Evolutionary conservation across 2,329 filamentous ascomycete species (phyloP), one percentile per base, ranked within the genome.

Genomic region (Venturia nashicola): DNA sequence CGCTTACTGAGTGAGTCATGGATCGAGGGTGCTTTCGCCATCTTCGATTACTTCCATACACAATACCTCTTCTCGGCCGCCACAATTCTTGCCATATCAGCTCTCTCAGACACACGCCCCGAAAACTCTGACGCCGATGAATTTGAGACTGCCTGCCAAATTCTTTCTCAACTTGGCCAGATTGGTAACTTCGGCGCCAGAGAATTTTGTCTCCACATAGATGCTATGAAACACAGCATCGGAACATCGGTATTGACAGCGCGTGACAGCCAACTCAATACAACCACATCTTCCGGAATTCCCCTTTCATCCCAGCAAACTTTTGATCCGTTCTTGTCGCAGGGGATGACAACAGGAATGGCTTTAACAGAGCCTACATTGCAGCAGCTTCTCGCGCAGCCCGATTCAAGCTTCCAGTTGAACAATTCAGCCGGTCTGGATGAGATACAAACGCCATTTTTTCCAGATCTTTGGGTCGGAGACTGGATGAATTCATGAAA

Each of bases 1-100:
- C 72, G 72, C 0, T 69, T 80, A 0, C 69, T 81, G 0, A 76
- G 74, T 2, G 73, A 78, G 6, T 73, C 73, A 14, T 81, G 79
- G 79, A 75, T 79, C 1, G 74, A 78, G 40, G 79, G 79, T 0
- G 75, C 77, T 0, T 79, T 80, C 63, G 70, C 74, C 0, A 79
- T 75, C 0, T 79, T 80, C 57, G 79, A 80, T 65, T 80, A 79
- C 68, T 77, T 77, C 59, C 74, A 76, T 68, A 76, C 76, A 0
- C 77, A 79, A 59, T 80, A 79, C 48, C 74, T 81, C 34, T 81
- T 81, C 68, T 77, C 78, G 0, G 73, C 77, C 0, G 72, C 76
- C 2, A 78, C 75, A 0, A 73, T 80, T 5, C 72, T 81, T 1
- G 77, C 76, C 0, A 71, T 79, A 1, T 79, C 79, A 1, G 77